Evolutionary conservation across 1,284 basidiomycete species (phyloP), one percentile per base, ranked within the genome.

Genomic region (Trichosporon asahii): DNA sequence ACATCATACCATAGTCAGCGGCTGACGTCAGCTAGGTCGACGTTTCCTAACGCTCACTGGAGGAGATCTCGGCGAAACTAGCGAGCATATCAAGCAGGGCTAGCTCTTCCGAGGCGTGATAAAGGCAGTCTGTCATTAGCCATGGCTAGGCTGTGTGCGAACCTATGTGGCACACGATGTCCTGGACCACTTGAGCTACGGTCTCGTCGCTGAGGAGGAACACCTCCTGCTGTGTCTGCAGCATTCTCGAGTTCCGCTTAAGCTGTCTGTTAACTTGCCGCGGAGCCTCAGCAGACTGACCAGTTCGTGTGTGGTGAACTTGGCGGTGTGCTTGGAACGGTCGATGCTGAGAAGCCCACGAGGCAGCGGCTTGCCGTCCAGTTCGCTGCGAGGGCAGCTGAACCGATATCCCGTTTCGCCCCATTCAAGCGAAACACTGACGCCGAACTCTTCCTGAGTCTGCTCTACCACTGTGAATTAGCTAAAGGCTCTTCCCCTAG

Each of bases 61-160:
- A 92, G 73, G 88, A 90, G 61, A 88, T 87, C 7, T 66, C 71
- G 0, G 94, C 90, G 80, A 96, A 95, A 1, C 91, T 89, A 87
- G 90, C 90, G 2, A 96, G 81, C 33, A 79, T 90, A 77, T 97
- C 95, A 0, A 95, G 82, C 67, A 93, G 84, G 0, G 93, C 92
- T 61, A 95, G 86, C 89, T 93, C 91, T 84, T 95, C 94, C 0
- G 92, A 93, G 9, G 8, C 91, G 90, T 72, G 90, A 80, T 94
- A 94, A n/a, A 96, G 82, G 18, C 88, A 90, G 1, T 90, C 82
- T 82, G 46, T 1, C 1, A 25, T 25, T 15, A 29, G 5, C 11
- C 15, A 21, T 21, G 2, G 12, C 15, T 27, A 21, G n/a, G 15
- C 15, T 11, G 0, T 14, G 6, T 72, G 18, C 78, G 63, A 60